Evolutionary conservation across 2,329 filamentous ascomycete species (phyloP), one percentile per base, ranked within the genome.

Genomic region (Aspergillus unguis): DNA sequence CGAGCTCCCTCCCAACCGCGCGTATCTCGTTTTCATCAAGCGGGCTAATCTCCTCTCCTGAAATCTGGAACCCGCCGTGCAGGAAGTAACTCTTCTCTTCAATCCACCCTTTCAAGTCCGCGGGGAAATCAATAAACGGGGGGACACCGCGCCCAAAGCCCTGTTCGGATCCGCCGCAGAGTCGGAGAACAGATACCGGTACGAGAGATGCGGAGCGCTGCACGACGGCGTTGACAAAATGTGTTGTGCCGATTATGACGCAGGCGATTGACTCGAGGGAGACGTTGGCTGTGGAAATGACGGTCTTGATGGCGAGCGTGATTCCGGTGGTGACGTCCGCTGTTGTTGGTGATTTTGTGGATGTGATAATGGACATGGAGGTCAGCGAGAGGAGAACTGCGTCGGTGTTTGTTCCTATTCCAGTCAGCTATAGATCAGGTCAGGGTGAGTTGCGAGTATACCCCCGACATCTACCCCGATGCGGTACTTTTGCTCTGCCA

Each of bases 151-250:
- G 48, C 0, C 52, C 52, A n/a, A 54, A 54, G 3, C 52, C 52
- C 3, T 54, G 47, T 0, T 51, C 28, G 1, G 40, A 44, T 3
- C 52, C 52, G 0, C 52, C 52, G 10, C 52, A 54, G 1, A 54
- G 44, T 11, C 52, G 10, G 1, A 54, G 36, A 0, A 52, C 44
- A 0, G 48, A 38, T 1, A 54, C 52, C 3, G 25, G 48, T 7
- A 37, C 44, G 2, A 54, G 27, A 1, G 48, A 33, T 2, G 52
- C 25, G 2, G 52, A 48, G 2, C 52, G 48, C 26, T 54, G 52
- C 1, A 80, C 67, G 10, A 81, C 74, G 5, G 77, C 77, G 50
- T 80, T 80, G 44, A 80, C 72, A 53, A 80, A 80, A 62, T 79
- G 75, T 0, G 80, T 82, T 3, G 78, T 80, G 10, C 78, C 78